Conservation (phyloP, 257 asterid genomes). For the Anisodus acutangulus region DNA sequence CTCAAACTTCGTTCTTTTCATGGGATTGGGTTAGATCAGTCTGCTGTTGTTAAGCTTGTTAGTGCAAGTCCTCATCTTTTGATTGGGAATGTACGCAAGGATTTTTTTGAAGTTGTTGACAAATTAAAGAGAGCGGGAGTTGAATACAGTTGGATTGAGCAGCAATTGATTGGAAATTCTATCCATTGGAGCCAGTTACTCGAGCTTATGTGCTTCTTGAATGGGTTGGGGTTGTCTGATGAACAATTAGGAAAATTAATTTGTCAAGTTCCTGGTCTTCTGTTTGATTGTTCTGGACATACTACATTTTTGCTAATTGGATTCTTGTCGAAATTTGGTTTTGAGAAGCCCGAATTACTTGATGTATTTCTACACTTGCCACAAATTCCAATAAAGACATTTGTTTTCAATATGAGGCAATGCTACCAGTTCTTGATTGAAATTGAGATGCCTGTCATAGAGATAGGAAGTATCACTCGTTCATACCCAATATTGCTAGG, state of each 20-base stretch:
- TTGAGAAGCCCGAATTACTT: conserved; percentile 36
- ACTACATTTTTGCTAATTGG: conserved; percentile 48
- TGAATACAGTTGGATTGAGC: conserved; percentile 52
- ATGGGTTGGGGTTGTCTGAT: conserved; percentile 49
- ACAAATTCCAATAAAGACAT: conserved; percentile 42
- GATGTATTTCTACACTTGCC: conserved; percentile 54
- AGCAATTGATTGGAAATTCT: conserved; percentile 46
- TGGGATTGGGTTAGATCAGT: conserved; percentile 54
- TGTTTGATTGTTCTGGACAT: conserved; percentile 61
- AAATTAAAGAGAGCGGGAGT: conserved; percentile 50
- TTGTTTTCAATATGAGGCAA: conserved; percentile 45
- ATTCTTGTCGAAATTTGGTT: conserved; percentile 65
- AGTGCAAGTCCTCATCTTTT: conserved; percentile 61
- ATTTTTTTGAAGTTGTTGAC: conserved; percentile 47
- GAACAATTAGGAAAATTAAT: conserved; percentile 47
- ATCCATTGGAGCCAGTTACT: conserved; percentile 57
- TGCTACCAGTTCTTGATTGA: conserved; percentile 59
- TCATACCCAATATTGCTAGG: conserved; percentile 56
- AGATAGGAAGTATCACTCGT: conserved; percentile 49
- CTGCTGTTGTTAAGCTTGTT: conserved; percentile 56
- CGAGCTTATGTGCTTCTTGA: conserved; percentile 46
- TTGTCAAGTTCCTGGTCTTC: conserved; percentile 46
- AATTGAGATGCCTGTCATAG: conserved; percentile 54
- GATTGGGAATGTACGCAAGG: conserved; percentile 39
- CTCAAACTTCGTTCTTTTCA: conserved; percentile 54